These are phyloP conservation scores for Lipomyces kockii DNA, from an alignment of 805 yeast species.

Conservation along the genomic window DNA sequence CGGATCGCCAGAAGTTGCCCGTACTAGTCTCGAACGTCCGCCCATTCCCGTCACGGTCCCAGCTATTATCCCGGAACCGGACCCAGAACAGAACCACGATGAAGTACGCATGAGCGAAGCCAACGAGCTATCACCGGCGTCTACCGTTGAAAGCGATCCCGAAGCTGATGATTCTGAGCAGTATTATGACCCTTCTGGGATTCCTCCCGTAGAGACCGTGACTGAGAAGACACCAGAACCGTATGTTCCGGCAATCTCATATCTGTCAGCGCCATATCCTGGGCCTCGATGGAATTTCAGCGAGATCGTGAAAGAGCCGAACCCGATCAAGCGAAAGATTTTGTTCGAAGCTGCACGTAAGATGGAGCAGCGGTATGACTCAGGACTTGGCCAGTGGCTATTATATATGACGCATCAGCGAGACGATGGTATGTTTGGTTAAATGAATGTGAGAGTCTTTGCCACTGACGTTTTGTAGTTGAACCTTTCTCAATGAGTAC, in stretches of 20 bases:
- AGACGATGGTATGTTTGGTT: slow-evolving; percentile 17
- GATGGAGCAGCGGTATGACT: slow-evolving; percentile 15
- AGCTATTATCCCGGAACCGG: background rate
- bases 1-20: background rate
- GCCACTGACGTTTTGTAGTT: slow-evolving; percentile 13
- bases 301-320: slow-evolving; percentile 17
- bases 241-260: background rate
- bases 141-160: background rate
- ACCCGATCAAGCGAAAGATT: slow-evolving; percentile 12
- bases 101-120: background rate
- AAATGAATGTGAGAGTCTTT: background rate
- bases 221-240: background rate
- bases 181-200: background rate
- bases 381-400: slow-evolving; percentile 30
- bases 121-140: background rate
- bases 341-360: slow-evolving; percentile 24
- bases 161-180: background rate
- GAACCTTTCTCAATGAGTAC: slow-evolving; percentile 9
- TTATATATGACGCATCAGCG: slow-evolving; percentile 29
- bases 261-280: slow-evolving; percentile 11
- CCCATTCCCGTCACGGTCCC: background rate
- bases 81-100: background rate
- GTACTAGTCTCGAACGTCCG: background rate
- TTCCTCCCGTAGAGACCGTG: background rate
- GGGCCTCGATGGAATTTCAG: slow-evolving; percentile 15